These are phyloP conservation scores for Orbilia ellipsospora DNA, from an alignment of 2,329 filamentous ascomycete species.

Conservation along the genomic window DNA sequence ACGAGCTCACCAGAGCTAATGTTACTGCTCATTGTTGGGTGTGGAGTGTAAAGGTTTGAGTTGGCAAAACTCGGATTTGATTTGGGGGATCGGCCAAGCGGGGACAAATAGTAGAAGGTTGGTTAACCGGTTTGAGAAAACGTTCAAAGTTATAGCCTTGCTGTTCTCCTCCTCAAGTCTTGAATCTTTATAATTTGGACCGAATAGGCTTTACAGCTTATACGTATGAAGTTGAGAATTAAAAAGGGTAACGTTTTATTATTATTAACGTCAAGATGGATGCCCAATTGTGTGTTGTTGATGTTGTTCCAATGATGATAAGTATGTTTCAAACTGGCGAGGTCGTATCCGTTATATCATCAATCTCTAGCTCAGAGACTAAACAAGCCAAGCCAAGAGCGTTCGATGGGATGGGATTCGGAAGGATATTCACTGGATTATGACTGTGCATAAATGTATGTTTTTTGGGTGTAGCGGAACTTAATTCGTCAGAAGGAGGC, in stretches of 20 bases:
- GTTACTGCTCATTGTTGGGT: conserved; percentile 43
- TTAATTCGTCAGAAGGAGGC: conserved; percentile 48
- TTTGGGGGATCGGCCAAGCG: conserved; percentile 43
- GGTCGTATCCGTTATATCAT: conserved; percentile 48
- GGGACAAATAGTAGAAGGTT: conserved; percentile 37
- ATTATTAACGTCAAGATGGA: conserved; percentile 1
- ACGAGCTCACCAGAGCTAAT: conserved; percentile 42
- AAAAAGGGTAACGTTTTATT: conserved; percentile 23
- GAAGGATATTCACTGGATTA: conserved; percentile 55
- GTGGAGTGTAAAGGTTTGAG: conserved; percentile 32
- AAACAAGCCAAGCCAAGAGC: conserved; percentile 30
- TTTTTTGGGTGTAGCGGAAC: conserved; percentile 14
- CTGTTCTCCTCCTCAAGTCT: background rate
- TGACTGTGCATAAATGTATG: conserved; percentile 44
- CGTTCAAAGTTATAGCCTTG: background rate
- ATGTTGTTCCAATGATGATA: conserved; percentile 26
- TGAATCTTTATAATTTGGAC: background rate
- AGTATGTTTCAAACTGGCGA: conserved; percentile 31
- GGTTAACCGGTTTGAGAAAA: background rate
- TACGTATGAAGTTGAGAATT: conserved; percentile 4
- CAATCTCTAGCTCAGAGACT: conserved; percentile 8
- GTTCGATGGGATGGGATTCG: conserved; percentile 27
- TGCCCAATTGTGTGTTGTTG: conserved; percentile 37
- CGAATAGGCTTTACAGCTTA: conserved; percentile 6
- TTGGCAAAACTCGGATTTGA: conserved; percentile 24